A percentile compares a stretch with the other conserved stretches of the same genome.
Evolutionary conservation across 2,329 filamentous ascomycete species (phyloP).

Genomic region (Fusarium illudens): DNA sequence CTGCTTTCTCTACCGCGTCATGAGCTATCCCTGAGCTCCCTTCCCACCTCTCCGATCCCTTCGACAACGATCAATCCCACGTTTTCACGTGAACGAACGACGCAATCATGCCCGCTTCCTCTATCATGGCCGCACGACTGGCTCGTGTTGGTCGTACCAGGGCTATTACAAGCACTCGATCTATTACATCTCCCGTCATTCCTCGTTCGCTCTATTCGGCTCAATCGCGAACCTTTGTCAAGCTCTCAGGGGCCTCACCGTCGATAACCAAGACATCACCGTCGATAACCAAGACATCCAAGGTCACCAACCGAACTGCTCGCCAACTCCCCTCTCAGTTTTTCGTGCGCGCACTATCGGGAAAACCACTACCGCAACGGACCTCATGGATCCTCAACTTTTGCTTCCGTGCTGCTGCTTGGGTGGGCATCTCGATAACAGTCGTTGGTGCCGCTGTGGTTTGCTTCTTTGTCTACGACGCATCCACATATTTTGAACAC

Average conservation of each 20-base stretch:
- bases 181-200: conserved; percentile 17
- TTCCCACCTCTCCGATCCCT: neutral
- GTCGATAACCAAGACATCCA: conserved; percentile 15
- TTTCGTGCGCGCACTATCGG: conserved; percentile 56
- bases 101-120: conserved; percentile 34
- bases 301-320: conserved; percentile 2
- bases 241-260: conserved; percentile 30
- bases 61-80: conserved; percentile 7
- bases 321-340: conserved; percentile 35
- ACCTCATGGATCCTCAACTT: conserved; percentile 63
- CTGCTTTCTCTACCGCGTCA: conserved; percentile 14
- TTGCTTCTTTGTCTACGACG: conserved; percentile 93
- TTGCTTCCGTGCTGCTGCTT: conserved; percentile 70
- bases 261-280: conserved; percentile 19
- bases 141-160: conserved; percentile 30
- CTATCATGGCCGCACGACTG: conserved; percentile 38
- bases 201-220: conserved; percentile 18
- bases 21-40: conserved; percentile 14
- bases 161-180: conserved; percentile 21
- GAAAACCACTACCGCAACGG: conserved; percentile 60
- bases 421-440: conserved; percentile 75
- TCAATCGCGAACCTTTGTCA: conserved; percentile 34
- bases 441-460: conserved; percentile 75
- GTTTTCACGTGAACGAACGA: neutral
- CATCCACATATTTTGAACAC: conserved; percentile 84